A percentile compares a stretch with the other conserved stretches of the same genome.
phyloP scores from a whole-genome alignment of 2,329 filamentous ascomycete species.

The Aureobasidium sp. region DNA sequence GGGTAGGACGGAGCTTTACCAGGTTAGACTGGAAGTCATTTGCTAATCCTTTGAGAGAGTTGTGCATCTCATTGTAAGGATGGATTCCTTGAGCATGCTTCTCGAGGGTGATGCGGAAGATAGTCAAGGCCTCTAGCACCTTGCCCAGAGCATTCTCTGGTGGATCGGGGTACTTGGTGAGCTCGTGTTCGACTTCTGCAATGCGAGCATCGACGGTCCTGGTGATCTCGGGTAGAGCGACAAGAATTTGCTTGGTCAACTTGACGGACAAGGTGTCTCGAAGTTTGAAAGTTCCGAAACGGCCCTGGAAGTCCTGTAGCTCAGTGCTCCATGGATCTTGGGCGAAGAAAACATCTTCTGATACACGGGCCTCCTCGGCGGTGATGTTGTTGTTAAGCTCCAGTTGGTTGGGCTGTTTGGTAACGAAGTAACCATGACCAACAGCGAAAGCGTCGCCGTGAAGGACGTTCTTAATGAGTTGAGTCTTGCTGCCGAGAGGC shows the following conservation, averaged over 20 bases:
- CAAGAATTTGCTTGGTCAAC: slow-evolving; percentile 38
- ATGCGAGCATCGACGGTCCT: slow-evolving; percentile 40
- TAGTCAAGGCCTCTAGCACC: slow-evolving; percentile 51
- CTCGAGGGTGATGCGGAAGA: slow-evolving; percentile 48
- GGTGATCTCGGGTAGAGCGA: slow-evolving; percentile 34
- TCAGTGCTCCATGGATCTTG: slow-evolving; percentile 37
- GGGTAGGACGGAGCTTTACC: slow-evolving; percentile 21
- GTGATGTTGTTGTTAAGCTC: slow-evolving; percentile 38
- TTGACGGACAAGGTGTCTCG: slow-evolving; percentile 41
- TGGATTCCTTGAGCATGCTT: slow-evolving; percentile 45
- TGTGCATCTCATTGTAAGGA: slow-evolving; percentile 30
- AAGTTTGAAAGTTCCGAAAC: slow-evolving; percentile 46
- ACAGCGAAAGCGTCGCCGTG: slow-evolving; percentile 52
- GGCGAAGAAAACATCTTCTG: slow-evolving; percentile 46
- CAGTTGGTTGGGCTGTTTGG: slow-evolving; percentile 51
- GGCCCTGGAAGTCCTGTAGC: slow-evolving; percentile 30
- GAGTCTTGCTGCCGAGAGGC: slow-evolving; percentile 39
- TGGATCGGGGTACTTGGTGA: slow-evolving; percentile 56
- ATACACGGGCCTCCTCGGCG: slow-evolving; percentile 38
- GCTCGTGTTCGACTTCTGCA: slow-evolving; percentile 42
- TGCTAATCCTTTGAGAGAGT: slow-evolving; percentile 30
- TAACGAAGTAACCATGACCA: slow-evolving; percentile 72
- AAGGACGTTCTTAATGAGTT: slow-evolving; percentile 32
- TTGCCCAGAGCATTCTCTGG: slow-evolving; percentile 55
- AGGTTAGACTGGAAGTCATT: slow-evolving; percentile 41